Percentiles rank a stretch among this genome's conserved stretches.
Conservation (phyloP, 768 basidiomycete genomes). For the Mycena albidolilacea region DNA sequence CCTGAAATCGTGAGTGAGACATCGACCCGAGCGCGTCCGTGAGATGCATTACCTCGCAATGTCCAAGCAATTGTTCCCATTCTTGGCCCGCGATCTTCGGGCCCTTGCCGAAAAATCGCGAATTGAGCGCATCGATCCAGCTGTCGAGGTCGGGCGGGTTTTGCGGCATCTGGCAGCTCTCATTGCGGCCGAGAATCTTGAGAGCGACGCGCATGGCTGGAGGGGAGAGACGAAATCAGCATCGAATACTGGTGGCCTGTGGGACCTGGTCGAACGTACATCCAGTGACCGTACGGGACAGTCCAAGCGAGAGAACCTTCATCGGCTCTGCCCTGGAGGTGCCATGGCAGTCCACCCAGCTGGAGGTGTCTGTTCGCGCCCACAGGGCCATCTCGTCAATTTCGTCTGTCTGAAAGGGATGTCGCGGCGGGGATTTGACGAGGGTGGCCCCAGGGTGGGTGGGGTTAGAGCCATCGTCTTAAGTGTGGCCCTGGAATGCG, state of each 20-base stretch:
- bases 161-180: slow-evolving; percentile 4
- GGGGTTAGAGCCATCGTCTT: neutral
- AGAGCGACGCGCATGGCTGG: slow-evolving; percentile 29
- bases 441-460: neutral
- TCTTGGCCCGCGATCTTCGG: slow-evolving; percentile 24
- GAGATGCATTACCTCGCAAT: slow-evolving; percentile 25
- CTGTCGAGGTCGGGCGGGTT: slow-evolving; percentile 25
- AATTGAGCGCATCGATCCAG: slow-evolving; percentile 35
- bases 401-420: slow-evolving; percentile 24
- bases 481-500: neutral
- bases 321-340: slow-evolving; percentile 32
- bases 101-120: slow-evolving; percentile 33
- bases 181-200: slow-evolving; percentile 19
- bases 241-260: neutral
- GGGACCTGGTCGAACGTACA: slow-evolving; percentile 15
- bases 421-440: slow-evolving; percentile 28
- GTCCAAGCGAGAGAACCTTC: slow-evolving; percentile 32
- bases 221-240: neutral
- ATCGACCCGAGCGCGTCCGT: neutral
- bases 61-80: slow-evolving; percentile 34
- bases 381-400: slow-evolving; percentile 35
- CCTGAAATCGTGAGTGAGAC: slow-evolving; percentile 13
- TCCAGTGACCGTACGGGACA: slow-evolving; percentile 32
- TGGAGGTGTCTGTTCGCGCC: slow-evolving; percentile 37
- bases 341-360: slow-evolving; percentile 36